Evolutionary conservation across 1,139 yeast genomes (phyloP).

Genomic region (Suhomyces coccinellae): DNA sequence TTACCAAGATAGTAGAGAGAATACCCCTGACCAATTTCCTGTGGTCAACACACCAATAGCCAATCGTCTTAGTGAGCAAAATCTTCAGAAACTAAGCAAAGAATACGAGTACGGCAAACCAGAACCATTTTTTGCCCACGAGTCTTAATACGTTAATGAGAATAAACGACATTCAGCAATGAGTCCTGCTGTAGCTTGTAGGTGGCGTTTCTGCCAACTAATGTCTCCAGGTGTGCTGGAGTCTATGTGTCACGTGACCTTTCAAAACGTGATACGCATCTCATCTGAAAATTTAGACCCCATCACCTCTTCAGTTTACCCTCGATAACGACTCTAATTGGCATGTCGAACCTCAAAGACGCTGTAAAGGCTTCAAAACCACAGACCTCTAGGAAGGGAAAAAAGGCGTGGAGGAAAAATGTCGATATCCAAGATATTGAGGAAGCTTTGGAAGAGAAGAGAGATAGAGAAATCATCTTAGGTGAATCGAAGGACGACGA

Average conservation of each 20-base stretch:
- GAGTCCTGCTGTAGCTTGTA: too few species aligned
- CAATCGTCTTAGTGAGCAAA: constrained; percentile 29
- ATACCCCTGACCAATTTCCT: constrained; percentile 6
- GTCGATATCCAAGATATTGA: constrained; percentile 83
- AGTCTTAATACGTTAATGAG: not conserved
- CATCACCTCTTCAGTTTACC: not conserved
- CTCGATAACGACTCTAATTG: not conserved
- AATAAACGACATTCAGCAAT: too few species aligned
- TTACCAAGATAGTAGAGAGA: constrained; percentile 1
- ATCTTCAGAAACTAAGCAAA: constrained; percentile 18
- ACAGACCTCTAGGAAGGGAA: constrained; percentile 88
- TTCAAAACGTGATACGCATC: constrained; percentile 8
- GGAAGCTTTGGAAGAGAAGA: constrained; percentile 61
- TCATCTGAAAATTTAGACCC: constrained; percentile 13
- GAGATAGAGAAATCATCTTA: constrained; percentile 66
- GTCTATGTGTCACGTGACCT: constrained; percentile 1
- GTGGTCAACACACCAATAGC: constrained; percentile 14
- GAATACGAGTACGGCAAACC: constrained; percentile 3
- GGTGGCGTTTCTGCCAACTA: too few species aligned
- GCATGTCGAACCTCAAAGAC: constrained; percentile 8
- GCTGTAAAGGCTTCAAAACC: constrained; percentile 11
- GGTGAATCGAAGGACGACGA: constrained; percentile 47
- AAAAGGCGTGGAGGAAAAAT: constrained; percentile 94
- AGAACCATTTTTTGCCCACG: not conserved
- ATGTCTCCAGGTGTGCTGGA: not conserved